Evolutionary conservation across 345 rosid species (phyloP), one percentile per base, ranked within the genome.

Genomic region (Excoecaria cochinchinensis): DNA sequence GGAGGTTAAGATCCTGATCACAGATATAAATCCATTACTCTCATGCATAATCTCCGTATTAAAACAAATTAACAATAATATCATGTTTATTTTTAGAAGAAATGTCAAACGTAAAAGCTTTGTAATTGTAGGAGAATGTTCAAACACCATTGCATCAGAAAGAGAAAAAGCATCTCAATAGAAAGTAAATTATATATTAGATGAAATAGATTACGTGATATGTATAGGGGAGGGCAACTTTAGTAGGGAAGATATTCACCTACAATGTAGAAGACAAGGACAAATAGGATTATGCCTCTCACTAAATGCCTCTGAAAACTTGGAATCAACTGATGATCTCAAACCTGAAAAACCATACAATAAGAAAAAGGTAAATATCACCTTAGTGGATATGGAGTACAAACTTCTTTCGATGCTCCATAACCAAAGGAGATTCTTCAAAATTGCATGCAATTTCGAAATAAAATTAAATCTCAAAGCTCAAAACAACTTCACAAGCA

Each of bases 241-340:
- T 67, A 77, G 71, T 3, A 38, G 38, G 36, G 67, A 24, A 39
- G 61, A 13, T 17, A 48, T 44, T 16, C 50, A 58, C 58, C 51
- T 56, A 64, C 4, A 53, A 63, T 19, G 67, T 38, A 58, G 55
- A 59, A 62, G 11, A 25, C 38, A 48, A 76, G 51, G 67, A 69
- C 46, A 22, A 69, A 47, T 22, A 52, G 57, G 73, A 17, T 50
- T 12, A 62, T 57, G 69, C 73, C 25, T 22, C 88, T 87, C 87
- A 92, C 98, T 97, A 80, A 81, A 88, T 77, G 90, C 88, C 84
- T 95, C 99, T 24, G 87, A 57, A 74, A 87, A 86, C 83, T 82
- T 93, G 75, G 89, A 83, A 78, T 90, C 95, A 76, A 87, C 86
- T 4, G 79, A 78, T 61, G 85, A 78, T 78, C 79, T 95, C 55